Evolutionary conservation across 116 monocot species (phyloP).

Genomic region (Iris pallida): DNA sequence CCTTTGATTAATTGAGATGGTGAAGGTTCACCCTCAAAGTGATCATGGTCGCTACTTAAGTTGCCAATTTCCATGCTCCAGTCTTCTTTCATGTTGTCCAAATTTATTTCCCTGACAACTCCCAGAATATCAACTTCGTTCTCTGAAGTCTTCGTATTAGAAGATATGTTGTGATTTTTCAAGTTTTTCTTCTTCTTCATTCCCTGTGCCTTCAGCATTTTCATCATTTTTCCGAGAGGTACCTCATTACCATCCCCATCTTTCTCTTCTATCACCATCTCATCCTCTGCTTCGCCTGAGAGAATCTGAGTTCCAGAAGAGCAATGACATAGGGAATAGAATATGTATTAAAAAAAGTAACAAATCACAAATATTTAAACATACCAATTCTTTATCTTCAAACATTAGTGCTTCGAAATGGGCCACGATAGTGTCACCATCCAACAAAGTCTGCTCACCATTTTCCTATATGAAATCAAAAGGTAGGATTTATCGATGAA

Average conservation of each 20-base stretch:
- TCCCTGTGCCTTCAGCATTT: constrained; percentile 67
- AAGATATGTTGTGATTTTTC: constrained; percentile 25
- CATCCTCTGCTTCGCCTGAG: constrained; percentile 29
- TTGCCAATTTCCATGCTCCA: constrained; percentile 20
- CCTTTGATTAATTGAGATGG: constrained; percentile 24
- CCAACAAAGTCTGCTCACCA: constrained; percentile 37
- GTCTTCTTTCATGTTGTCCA: constrained; percentile 35
- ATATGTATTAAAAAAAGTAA: background rate
- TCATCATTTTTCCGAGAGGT: constrained; percentile 75
- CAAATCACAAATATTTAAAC: background rate
- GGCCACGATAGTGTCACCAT: constrained; percentile 44
- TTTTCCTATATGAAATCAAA: constrained; percentile 36
- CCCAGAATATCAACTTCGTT: constrained; percentile 83
- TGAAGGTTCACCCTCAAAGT: background rate
- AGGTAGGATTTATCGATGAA: background rate
- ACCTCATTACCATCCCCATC: constrained; percentile 70
- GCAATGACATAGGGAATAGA: constrained; percentile 3
- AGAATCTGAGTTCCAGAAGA: constrained; percentile 33
- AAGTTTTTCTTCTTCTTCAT: constrained; percentile 57
- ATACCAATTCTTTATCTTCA: constrained; percentile 36
- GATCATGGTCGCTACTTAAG: constrained; percentile 7
- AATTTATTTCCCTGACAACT: constrained; percentile 85
- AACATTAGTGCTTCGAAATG: constrained; percentile 76
- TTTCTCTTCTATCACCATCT: constrained; percentile 30
- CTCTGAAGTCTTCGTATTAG: constrained; percentile 29